phyloP scores from a whole-genome alignment of 2,329 filamentous ascomycete genomes.

The Pestalotiopsis fici region DNA sequence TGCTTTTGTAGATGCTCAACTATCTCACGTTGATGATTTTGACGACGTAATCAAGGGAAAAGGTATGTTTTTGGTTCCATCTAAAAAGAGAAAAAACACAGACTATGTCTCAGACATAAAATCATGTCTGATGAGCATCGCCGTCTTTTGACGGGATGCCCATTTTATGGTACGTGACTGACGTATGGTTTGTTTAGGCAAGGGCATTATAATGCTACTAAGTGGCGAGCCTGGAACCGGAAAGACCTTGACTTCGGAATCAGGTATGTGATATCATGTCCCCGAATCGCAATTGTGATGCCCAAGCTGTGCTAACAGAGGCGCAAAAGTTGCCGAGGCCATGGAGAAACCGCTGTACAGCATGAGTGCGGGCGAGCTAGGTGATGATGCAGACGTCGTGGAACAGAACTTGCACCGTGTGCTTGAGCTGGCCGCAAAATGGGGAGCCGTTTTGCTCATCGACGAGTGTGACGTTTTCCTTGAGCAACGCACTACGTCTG shows the following conservation, averaged over 20 bases:
- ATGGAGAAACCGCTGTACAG: no score
- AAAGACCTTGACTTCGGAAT: constrained; percentile 35
- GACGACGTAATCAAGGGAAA: not conserved
- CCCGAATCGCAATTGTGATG: no score
- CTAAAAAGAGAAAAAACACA: no score
- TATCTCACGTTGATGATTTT: not conserved
- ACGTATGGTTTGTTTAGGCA: constrained; percentile 13
- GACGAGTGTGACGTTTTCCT: not conserved
- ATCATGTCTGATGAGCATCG: no score
- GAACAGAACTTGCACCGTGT: no score
- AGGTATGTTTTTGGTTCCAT: not conserved
- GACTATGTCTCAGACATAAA: no score
- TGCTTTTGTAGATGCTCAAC: constrained; percentile 33
- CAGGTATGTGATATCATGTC: no score
- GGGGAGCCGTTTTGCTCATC: not conserved
- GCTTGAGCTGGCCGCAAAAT: not conserved
- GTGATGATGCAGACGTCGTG: no score
- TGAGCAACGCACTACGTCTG: not conserved
- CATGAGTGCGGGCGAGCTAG: no score
- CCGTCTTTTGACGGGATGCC: no score
- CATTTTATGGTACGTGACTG: not conserved
- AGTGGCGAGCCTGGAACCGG: not conserved
- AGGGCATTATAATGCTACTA: not conserved
- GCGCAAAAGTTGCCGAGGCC: no score
- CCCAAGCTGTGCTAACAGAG: no score